Evolutionary conservation across 2,329 filamentous ascomycete genomes (phyloP).

Genomic region (Penicillium corylophilum): DNA sequence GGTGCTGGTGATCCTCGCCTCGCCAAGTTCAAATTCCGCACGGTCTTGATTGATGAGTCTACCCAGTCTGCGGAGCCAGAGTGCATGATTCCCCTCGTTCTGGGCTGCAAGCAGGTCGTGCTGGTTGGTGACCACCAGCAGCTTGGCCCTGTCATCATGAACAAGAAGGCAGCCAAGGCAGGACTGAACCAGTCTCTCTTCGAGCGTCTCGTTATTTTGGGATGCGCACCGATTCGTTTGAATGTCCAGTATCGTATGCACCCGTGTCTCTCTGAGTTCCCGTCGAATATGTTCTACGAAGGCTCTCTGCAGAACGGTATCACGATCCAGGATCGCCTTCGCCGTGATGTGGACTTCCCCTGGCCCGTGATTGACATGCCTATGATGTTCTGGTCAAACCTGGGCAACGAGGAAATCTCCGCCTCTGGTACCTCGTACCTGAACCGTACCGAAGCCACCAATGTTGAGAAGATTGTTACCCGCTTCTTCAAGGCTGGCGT

Average conservation of each 20-base stretch:
- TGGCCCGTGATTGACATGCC: slow-evolving; percentile 93
- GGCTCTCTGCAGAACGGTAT: slow-evolving; percentile 96
- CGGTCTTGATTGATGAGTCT: slow-evolving; percentile 95
- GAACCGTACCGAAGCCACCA: slow-evolving; percentile 93
- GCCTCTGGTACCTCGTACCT: slow-evolving; percentile 97
- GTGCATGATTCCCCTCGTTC: slow-evolving; percentile 95
- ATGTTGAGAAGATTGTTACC: slow-evolving; percentile 97
- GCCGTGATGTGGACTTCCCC: slow-evolving; percentile 93
- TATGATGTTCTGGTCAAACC: slow-evolving; percentile 99
- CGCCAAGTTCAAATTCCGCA: slow-evolving; percentile 96
- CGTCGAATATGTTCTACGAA: slow-evolving; percentile 99
- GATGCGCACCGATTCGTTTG: slow-evolving; percentile 83
- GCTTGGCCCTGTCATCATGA: slow-evolving; percentile 98
- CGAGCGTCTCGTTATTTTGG: slow-evolving; percentile 90
- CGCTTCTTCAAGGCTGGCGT: slow-evolving; percentile 99
- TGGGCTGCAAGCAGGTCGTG: slow-evolving; percentile 99
- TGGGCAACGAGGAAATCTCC: slow-evolving; percentile 96
- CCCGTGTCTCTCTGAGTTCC: slow-evolving; percentile 92
- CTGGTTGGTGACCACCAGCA: slow-evolving; percentile 98
- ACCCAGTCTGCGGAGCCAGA: slow-evolving; percentile 97
- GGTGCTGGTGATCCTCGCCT: slow-evolving; percentile 94
- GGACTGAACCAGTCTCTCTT: slow-evolving; percentile 98
- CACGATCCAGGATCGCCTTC: slow-evolving; percentile 80
- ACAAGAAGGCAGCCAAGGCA: slow-evolving; percentile 98
- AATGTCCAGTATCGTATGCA: slow-evolving; percentile 99